Evolutionary conservation across 176 grass and related monocot genomes (phyloP).

Genomic region (Bromus sterilis): DNA sequence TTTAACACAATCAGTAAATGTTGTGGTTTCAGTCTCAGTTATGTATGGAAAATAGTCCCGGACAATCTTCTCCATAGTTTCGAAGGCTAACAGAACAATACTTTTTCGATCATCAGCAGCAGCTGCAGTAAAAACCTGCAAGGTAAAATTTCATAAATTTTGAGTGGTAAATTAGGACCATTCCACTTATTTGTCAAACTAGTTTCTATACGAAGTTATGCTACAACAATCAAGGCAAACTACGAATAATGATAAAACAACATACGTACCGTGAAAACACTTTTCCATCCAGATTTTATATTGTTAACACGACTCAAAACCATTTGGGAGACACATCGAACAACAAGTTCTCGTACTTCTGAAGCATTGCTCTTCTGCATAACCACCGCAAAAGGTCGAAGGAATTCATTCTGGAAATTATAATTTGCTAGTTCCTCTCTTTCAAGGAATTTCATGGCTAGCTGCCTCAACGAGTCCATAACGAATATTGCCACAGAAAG

Average conservation of each 20-base stretch:
- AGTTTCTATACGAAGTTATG: background rate
- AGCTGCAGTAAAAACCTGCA: conserved; percentile 81
- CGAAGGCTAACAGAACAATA: conserved; percentile 96
- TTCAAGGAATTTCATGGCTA: conserved; percentile 97
- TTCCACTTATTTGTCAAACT: conserved; percentile 15
- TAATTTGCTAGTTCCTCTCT: conserved; percentile 97
- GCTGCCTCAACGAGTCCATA: conserved; percentile 96
- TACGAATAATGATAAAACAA: background rate
- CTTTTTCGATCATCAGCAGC: conserved; percentile 93
- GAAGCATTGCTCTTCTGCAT: conserved; percentile 94
- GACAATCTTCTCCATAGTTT: conserved; percentile 99
- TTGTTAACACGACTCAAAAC: conserved; percentile 93
- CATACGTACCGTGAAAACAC: conserved; percentile 77
- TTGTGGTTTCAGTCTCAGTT: conserved; percentile 98
- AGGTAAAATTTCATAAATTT: conserved; percentile 15
- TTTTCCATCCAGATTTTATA: conserved; percentile 98
- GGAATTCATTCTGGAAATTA: conserved; percentile 98
- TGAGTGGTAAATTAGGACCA: background rate
- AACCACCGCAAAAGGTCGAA: conserved; percentile 90
- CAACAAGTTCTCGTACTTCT: conserved; percentile 86
- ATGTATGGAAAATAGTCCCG: conserved; percentile 97
- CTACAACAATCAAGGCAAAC: conserved; percentile 7
- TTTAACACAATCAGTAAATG: conserved; percentile 94
- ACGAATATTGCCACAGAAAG: conserved; percentile 98
- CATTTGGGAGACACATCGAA: conserved; percentile 97